Percentiles rank a stretch among this genome's conserved stretches.
These are phyloP conservation scores for Rhododendron griersonianum DNA, from an alignment of 148 eudicot genomes.

Conservation along the genomic window DNA sequence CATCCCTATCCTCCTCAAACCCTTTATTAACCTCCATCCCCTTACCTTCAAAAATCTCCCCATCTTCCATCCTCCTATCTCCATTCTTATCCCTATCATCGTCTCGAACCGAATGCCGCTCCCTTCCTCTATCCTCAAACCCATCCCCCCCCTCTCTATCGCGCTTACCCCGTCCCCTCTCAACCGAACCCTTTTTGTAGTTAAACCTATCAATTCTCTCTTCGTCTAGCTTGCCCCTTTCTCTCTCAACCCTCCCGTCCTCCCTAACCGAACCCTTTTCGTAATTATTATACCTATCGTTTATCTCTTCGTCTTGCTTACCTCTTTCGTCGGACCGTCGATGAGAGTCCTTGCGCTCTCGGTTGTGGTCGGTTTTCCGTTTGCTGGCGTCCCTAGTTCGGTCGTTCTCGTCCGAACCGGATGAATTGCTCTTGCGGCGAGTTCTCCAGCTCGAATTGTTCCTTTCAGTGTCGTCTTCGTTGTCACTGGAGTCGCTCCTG, in stretches of 20 bases:
- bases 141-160: conserved; percentile 12
- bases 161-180: conserved; percentile 11
- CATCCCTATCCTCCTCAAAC: conserved; percentile 1
- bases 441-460: background rate
- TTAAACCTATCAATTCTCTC: background rate
- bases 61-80: background rate
- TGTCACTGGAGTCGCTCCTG: background rate
- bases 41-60: conserved; percentile 6
- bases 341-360: background rate
- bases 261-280: background rate
- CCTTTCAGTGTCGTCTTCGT: background rate
- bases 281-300: background rate
- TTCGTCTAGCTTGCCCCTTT: background rate
- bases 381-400: background rate
- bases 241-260: background rate
- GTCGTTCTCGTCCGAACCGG: background rate
- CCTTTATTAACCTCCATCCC: background rate
- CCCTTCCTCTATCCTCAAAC: background rate
- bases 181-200: background rate
- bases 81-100: background rate
- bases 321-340: conserved; percentile 1
- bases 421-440: background rate
- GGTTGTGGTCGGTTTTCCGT: background rate
- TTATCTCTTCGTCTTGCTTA: background rate
- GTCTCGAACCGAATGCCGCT: background rate